Evolutionary conservation across 345 rosid genomes (phyloP), one percentile per base, ranked within the genome.

Genomic region (Melastoma malabathricum): DNA sequence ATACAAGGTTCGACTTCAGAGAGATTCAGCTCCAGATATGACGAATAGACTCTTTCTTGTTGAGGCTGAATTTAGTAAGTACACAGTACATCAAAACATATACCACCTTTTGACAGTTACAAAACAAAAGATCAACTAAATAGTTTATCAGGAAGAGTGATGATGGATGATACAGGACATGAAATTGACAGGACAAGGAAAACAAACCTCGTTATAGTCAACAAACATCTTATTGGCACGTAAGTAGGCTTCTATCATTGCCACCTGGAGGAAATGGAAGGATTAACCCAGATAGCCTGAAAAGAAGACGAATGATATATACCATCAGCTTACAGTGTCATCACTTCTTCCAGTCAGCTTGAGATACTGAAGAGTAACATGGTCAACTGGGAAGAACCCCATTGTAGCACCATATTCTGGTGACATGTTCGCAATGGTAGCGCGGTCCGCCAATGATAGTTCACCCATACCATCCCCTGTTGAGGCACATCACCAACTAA

Each of bases 321-420:
- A 51, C 27, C 43, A 22, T n/a, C 54, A 23, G 69, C 90, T 77
- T 63, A 92, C 99, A 18, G 94, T 85, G 59, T 92, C 97, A 51
- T 92, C 97, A 59, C 94, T 92, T 64, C 99, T 83, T 62, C 99
- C 99, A 10, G 99, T 92, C 79, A 92, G 71, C 67, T 80, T 88
- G 46, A 92, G 90, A 72, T 88, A 92, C 57, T 92, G 88, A 53
- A 92, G 62, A 22, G 99, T 82, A 63, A 85, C 97, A 73, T 81
- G 94, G 75, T 92, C 99, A 5, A 92, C 99, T 18, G 97, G 99
- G 84, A 92, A 92, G 71, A 92, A 92, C 18, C 99, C 99, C 99
- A 92, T 92, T 69, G 99, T 92, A 65, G 99, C 97, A 76, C 99
- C 99, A 61, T 92, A 92, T 74, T 92, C 99, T 1, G 99, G 99